Base-by-base conservation (phyloP, 2,329 filamentous ascomycete genomes). In the Clarireedia monteithiana region DNA sequence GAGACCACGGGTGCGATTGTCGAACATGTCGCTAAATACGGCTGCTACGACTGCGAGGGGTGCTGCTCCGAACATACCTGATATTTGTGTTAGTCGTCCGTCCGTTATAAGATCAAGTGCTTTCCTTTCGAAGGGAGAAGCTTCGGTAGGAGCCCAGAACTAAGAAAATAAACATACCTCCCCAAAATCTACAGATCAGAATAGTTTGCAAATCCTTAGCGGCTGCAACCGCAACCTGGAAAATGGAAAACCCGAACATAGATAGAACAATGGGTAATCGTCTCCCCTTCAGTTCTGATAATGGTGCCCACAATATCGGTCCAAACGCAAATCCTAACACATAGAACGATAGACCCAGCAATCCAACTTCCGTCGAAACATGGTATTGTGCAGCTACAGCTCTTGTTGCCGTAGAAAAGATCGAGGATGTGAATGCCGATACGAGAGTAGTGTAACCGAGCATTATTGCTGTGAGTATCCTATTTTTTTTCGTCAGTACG, bases 361-460 rank as follows among this genome's bases (percentile, higher is more conserved):
- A 67, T 48, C 82, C 80, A 45, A 89, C 82, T 64, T 86, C 81
- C 5, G 69, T 67, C 15, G 78, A 79, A 34, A 90, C 85, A 58
- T 75, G 62, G 63, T 83, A 91, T 63, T 83, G 70, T 2, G 58
- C 55, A 4, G 82, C 78, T 10, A 91, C 75, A 17, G 74, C 67
- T 6, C 63, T 61, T 1, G 83, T 89, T 5, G 85, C 85, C 24
- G 83, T 74, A 1, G 85, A 89, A 73, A 89, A 91, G 66, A 91
- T 83, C 70, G 81, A 85, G n/a, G 83, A 86, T 0, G 85, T 82
- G 66, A 91, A 91, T 4, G 87, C 80, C 0, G 86, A 75, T 2
- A 81, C 81, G 64, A 91, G 75, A 17, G 88, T 90, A 14, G 86
- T 89, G 65, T 84, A 91, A 15, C 84, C 87, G 44, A 91, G 74